Evolutionary conservation across 345 rosid species (phyloP), one percentile per base, ranked within the genome.

Genomic region (Trapa incisa): DNA sequence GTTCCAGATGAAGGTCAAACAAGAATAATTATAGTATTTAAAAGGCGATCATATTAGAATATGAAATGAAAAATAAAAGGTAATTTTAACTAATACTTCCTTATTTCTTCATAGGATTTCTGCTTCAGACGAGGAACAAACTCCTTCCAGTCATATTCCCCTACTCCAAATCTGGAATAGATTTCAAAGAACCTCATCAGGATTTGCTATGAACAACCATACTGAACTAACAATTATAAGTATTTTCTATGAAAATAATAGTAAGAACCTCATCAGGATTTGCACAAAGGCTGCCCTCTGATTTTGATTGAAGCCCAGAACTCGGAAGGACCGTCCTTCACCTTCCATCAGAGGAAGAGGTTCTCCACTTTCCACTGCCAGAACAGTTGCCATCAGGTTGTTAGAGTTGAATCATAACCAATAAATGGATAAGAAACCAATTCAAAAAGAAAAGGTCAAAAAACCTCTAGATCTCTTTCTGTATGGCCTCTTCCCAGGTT

Each of bases 271-370:
- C 97, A 91, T 89, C 79, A 95, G 71, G 52, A 89, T 80, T 78
- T 95, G 96, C 10, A 91, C 94, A 81, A 95, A 95, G 15, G 88
- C 84, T 66, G 96, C 96, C 81, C 99, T 89, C 83, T 91, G 96
- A 72, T 80, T 91, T 74, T 89, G 96, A 76, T 83, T 89, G 81
- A 91, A 95, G 62, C 99, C 98, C 64, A 95, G 73, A 36, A 95
- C 98, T 78, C 91, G 83, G 72, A 95, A 91, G 48, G 99, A 86
- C 73, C 86, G 85, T 60, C 99, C 98, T 77, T 91, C 99, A 57
- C 99, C 99, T 83, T 95, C 99, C 99, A 95, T 95, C 74, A 95
- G 77, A 70, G 99, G 98, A 80, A 77, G 67, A 39, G 96, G 91
- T 67, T 91, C 96, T 53, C 75, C 65, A 78, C 73, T 86, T 73